phyloP scores from a whole-genome alignment of 805 yeast species.

The Hanseniaspora thailandica region DNA sequence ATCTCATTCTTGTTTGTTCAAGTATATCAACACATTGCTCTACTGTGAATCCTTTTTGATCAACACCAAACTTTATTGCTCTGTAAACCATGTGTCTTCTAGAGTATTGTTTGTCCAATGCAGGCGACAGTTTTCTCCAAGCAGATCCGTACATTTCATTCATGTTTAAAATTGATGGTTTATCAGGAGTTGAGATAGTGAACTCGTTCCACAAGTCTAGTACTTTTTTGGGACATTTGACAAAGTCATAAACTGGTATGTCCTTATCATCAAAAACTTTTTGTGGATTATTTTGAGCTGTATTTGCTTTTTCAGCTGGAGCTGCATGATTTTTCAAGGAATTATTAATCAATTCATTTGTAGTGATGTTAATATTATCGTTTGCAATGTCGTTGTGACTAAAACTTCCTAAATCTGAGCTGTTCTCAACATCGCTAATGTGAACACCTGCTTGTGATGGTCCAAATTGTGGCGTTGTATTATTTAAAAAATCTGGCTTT shows the following conservation, averaged over 20 bases:
- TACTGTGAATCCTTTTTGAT: slow-evolving; percentile 34
- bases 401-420: not conserved
- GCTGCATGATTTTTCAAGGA: not conserved
- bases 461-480: not conserved
- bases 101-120: slow-evolving; percentile 42
- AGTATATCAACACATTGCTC: slow-evolving; percentile 36
- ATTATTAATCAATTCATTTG: not conserved
- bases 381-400: not conserved
- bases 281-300: not conserved
- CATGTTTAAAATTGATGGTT: slow-evolving; percentile 41
- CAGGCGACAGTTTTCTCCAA: slow-evolving; percentile 43
- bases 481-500: not conserved
- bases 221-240: slow-evolving; percentile 37
- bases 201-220: slow-evolving; percentile 49
- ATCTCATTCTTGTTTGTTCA: slow-evolving; percentile 36
- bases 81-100: slow-evolving; percentile 43
- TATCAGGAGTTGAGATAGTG: slow-evolving; percentile 39
- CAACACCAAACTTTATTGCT: slow-evolving; percentile 40
- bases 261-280: not conserved
- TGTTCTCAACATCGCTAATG: slow-evolving; percentile 1
- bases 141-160: slow-evolving; percentile 40
- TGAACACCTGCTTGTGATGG: not conserved
- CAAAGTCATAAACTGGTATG: slow-evolving; percentile 22
- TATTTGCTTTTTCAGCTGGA: not conserved
- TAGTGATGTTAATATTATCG: not conserved